These are phyloP conservation scores for Vitis riparia DNA, from an alignment of 164 flowering plant genomes.

Conservation along the genomic window DNA sequence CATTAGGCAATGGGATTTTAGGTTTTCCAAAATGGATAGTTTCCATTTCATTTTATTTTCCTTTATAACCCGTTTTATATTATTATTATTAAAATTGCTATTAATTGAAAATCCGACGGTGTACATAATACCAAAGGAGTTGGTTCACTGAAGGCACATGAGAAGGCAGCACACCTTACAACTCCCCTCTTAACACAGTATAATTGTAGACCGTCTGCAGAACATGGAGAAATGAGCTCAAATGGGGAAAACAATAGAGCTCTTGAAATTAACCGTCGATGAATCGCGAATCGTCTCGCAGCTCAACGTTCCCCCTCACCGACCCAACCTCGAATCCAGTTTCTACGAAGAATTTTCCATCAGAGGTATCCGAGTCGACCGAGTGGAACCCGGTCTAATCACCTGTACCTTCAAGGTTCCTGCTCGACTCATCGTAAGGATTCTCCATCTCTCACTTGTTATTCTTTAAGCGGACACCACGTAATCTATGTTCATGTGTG, in stretches of 20 bases:
- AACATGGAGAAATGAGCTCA: neutral
- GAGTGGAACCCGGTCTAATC: conserved; percentile 62
- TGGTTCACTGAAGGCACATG: no score
- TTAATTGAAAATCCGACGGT: no score
- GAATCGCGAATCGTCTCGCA: conserved; percentile 41
- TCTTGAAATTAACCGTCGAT: conserved; percentile 28
- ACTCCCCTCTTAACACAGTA: no score
- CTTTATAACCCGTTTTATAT: no score
- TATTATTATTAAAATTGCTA: no score
- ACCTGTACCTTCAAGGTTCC: conserved; percentile 71
- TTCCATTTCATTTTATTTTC: no score
- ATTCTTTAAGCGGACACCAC: neutral
- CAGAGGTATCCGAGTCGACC: conserved; percentile 66
- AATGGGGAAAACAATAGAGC: conserved; percentile 40
- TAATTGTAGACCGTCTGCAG: neutral
- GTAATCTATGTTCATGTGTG: no score
- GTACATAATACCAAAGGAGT: no score
- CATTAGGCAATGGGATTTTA: no score
- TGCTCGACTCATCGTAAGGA: conserved; percentile 74
- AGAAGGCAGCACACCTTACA: no score
- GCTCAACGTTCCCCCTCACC: conserved; percentile 37
- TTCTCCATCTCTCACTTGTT: neutral
- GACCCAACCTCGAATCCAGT: conserved; percentile 26
- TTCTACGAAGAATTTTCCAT: conserved; percentile 62
- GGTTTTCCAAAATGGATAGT: no score